Percentiles rank a stretch among this genome's conserved stretches.
These are phyloP conservation scores for Suhomyces panamericanus DNA, from an alignment of 1,139 yeast species.

Conservation along the genomic window DNA sequence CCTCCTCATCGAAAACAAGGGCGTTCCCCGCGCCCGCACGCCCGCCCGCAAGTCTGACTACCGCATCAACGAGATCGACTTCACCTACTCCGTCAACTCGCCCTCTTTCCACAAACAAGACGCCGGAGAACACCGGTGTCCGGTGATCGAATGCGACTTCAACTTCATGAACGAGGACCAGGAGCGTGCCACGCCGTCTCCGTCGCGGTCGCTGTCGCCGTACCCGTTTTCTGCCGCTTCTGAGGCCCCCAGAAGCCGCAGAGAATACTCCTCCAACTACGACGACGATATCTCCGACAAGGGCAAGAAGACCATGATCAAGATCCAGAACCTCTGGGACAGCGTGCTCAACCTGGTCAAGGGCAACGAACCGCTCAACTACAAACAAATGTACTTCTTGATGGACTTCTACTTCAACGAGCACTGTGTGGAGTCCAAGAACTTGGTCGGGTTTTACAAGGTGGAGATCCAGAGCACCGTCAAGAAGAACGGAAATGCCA, in stretches of 20 bases:
- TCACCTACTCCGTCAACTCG: slow-evolving; percentile 23
- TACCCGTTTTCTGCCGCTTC: slow-evolving; percentile 3
- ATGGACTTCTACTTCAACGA: slow-evolving; percentile 34
- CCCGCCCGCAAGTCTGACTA: slow-evolving; percentile 15
- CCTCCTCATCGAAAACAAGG: slow-evolving; percentile 15
- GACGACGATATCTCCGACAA: slow-evolving; percentile 10
- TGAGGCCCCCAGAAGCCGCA: neutral
- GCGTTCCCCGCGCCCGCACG: slow-evolving; percentile 1
- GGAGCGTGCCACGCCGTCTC: slow-evolving; percentile 5
- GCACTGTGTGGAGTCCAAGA: slow-evolving; percentile 22
- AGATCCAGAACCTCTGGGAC: slow-evolving; percentile 32
- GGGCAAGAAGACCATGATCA: slow-evolving; percentile 14
- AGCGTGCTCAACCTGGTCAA: slow-evolving; percentile 22
- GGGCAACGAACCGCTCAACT: slow-evolving; percentile 25
- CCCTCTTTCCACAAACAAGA: no score
- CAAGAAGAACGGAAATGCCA: slow-evolving; percentile 19
- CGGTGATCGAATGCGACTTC: slow-evolving; percentile 45
- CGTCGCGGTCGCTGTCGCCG: slow-evolving; percentile 9
- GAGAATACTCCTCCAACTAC: slow-evolving; percentile 1
- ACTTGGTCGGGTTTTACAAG: slow-evolving; percentile 29
- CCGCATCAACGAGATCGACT: slow-evolving; percentile 27
- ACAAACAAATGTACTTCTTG: slow-evolving; percentile 34
- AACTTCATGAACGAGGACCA: slow-evolving; percentile 36
- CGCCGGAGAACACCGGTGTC: slow-evolving; percentile 38
- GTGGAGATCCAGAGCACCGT: slow-evolving; percentile 26